Evolutionary conservation across 768 basidiomycete species (phyloP).

Genomic region (Pleurotus pulmonarius): DNA sequence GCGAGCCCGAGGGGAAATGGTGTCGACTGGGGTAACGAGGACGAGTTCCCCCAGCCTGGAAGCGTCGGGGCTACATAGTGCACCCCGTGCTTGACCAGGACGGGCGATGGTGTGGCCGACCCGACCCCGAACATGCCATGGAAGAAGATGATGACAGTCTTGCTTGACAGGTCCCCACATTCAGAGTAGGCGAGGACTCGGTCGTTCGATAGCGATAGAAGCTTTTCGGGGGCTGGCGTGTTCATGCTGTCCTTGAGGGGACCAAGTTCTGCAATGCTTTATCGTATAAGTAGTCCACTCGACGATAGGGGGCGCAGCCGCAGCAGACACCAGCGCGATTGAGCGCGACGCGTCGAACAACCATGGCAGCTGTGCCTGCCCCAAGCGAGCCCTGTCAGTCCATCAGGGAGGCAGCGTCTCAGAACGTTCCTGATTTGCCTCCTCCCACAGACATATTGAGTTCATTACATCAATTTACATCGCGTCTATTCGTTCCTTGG

Average conservation of each 20-base stretch:
- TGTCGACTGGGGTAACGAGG: slow-evolving; percentile 24
- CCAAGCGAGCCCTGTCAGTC: not conserved
- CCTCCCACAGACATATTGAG: no score
- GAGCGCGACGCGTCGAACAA: not conserved
- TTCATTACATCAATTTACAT: no score
- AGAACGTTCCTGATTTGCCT: not conserved
- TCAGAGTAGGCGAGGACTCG: slow-evolving; percentile 38
- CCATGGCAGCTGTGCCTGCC: not conserved
- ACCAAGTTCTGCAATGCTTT: no score
- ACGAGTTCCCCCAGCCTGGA: slow-evolving; percentile 46
- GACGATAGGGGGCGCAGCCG: not conserved
- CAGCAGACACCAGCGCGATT: not conserved
- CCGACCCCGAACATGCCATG: slow-evolving; percentile 38
- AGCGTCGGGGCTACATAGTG: slow-evolving; percentile 38
- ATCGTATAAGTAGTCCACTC: no score
- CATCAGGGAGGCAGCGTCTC: not conserved
- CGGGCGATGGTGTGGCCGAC: slow-evolving; percentile 17
- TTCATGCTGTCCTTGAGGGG: not conserved
- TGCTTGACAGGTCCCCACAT: slow-evolving; percentile 29
- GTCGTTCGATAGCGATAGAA: slow-evolving; percentile 21
- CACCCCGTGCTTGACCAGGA: slow-evolving; percentile 22
- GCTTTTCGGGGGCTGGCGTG: slow-evolving; percentile 10
- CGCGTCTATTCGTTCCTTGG: slow-evolving; percentile 21
- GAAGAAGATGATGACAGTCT: slow-evolving; percentile 36
- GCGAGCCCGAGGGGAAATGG: slow-evolving; percentile 31